Evolutionary conservation across 208 protist species (phyloP), one percentile per base, ranked within the genome.

Genomic region (Phytomonas francai): DNA sequence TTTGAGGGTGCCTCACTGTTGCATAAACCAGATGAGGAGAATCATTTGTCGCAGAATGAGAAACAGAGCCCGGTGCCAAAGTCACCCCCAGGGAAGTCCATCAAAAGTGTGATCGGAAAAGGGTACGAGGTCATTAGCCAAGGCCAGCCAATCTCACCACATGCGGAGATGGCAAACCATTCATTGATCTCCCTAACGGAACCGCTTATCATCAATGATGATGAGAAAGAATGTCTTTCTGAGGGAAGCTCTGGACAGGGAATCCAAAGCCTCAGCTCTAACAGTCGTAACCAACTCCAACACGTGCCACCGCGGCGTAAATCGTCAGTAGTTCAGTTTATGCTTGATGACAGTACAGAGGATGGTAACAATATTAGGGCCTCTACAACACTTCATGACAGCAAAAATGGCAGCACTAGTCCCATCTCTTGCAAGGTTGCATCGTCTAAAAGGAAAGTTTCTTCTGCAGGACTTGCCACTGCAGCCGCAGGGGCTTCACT

Each of bases 401-500:
- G 11, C 19, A 54, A 54, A 54, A 54, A 54, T 25, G 45, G 2
- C 2, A 25, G 8, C 45, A 54, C 22, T 0, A 54, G 2, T 19
- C 45, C 45, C 22, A 54, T 25, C 19, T 22, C 22, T 54, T 25
- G 19, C 16, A 19, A 22, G 8, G 19, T 25, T 25, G 45, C 7
- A 19, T 22, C 7, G 45, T 22, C 19, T 22, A 4, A 19, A 54
- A 25, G 16, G 4, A 54, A 54, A 5, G 19, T 54, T 54, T 54
- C 45, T 25, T 25, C 45, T 1, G 45, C 45, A 54, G 45, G 45
- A 54, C 45, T 54, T 25, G 45, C 45, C 6, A 54, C 19, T 22
- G 45, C 45, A 54, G 45, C 45, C 45, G 45, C 45, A 54, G 45
- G 45, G 45, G 45, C 45, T 54, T 54, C 45, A 25, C 45, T 54